phyloP scores from a whole-genome alignment of 331 rosid species.

The Phaseolus coccineus region DNA sequence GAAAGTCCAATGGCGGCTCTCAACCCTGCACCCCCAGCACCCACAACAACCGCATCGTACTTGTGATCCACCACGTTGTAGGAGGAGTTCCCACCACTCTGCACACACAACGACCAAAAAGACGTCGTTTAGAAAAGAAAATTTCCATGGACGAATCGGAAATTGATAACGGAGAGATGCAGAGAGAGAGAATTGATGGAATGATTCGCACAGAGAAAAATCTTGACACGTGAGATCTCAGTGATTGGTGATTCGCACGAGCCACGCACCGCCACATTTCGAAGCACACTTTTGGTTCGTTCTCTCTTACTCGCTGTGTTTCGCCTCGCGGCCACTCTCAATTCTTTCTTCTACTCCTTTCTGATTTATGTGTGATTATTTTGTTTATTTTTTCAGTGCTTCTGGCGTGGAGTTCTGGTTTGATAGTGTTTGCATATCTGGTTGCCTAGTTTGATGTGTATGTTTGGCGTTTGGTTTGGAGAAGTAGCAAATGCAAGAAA shows the following conservation, averaged over 20 bases:
- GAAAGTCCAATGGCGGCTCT: conserved; percentile 96
- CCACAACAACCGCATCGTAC: conserved; percentile 87
- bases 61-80: conserved; percentile 89
- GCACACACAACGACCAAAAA: conserved; percentile 41
- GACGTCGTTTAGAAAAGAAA: neutral
- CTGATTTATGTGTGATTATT: too few species aligned
- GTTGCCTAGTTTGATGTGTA: neutral
- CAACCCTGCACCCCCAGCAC: conserved; percentile 95
- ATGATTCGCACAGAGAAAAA: conserved; percentile 65
- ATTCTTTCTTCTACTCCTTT: neutral
- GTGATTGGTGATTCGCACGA: conserved; percentile 56
- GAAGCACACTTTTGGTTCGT: neutral
- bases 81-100: conserved; percentile 63
- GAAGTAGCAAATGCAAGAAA: neutral
- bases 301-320: too few species aligned
- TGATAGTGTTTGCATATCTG: neutral
- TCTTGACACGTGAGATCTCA: conserved; percentile 74
- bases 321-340: neutral
- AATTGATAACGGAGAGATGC: neutral
- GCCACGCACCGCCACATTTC: conserved; percentile 89
- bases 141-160: neutral
- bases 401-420: neutral
- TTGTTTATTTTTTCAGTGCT: neutral
- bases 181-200: neutral
- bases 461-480: neutral